Conservation (phyloP, 1,139 yeast species). For the Yamadazyma sp. region DNA sequence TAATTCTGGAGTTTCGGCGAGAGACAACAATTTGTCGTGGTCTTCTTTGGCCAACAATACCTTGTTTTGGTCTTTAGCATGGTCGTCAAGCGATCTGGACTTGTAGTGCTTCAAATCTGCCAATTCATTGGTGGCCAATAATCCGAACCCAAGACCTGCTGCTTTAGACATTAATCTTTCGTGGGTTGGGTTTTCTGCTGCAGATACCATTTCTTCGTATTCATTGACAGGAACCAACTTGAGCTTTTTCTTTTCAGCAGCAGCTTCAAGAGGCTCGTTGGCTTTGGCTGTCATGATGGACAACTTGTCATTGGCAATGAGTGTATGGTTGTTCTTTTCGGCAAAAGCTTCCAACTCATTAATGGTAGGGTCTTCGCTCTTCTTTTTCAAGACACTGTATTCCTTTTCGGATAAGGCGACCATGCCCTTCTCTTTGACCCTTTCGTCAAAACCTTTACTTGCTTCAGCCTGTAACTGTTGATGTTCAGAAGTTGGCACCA, state of each 20-base stretch:
- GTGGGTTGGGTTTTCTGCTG: conserved; percentile 16
- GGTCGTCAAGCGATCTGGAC: conserved; percentile 19
- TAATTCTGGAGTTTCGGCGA: conserved; percentile 21
- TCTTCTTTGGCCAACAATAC: conserved; percentile 13
- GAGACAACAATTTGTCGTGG: conserved; percentile 13
- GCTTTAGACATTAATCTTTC: conserved; percentile 24
- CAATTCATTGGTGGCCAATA: conserved; percentile 13
- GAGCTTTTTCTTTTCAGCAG: conserved; percentile 17
- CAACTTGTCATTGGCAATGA: conserved; percentile 12
- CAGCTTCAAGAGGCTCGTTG: conserved; percentile 15
- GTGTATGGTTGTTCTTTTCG: conserved; percentile 7
- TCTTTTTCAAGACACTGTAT: neutral
- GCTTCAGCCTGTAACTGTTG: conserved; percentile 9
- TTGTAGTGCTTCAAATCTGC: conserved; percentile 12
- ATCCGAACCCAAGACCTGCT: conserved; percentile 14
- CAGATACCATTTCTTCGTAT: conserved; percentile 18
- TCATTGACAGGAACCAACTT: conserved; percentile 15
- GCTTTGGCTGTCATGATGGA: conserved; percentile 13
- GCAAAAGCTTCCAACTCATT: conserved; percentile 17
- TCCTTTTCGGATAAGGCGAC: conserved; percentile 7
- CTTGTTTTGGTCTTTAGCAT: conserved; percentile 18
- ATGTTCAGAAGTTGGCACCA: conserved; percentile 18
- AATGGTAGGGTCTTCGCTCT: conserved; percentile 16
- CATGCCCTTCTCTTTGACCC: conserved; percentile 11
- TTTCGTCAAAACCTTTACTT: conserved; percentile 9